Percentiles rank a stretch among this genome's conserved stretches.
Conservation (phyloP, 2,329 filamentous ascomycete genomes). For the Cytospora chrysosperma region DNA sequence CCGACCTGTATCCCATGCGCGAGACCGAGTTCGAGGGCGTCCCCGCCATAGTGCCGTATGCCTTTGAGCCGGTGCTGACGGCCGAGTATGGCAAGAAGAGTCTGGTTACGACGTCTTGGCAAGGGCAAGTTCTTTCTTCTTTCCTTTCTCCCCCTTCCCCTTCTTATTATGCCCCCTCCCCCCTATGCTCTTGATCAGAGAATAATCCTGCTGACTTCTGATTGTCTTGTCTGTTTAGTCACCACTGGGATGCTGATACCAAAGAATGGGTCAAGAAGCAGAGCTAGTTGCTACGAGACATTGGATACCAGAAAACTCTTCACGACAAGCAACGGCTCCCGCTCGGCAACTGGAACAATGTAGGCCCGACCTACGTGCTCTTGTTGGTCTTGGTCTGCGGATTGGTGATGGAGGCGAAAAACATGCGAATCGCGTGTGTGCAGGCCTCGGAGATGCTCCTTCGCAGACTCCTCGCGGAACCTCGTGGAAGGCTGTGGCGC, state of each 20-base stretch:
- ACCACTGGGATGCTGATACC: conserved; percentile 56
- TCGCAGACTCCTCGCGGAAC: not conserved
- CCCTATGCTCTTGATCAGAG: not conserved
- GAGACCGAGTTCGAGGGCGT: conserved; percentile 74
- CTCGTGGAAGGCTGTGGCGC: no score
- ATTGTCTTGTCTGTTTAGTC: conserved; percentile 41
- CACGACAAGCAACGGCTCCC: not conserved
- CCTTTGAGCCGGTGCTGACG: conserved; percentile 63
- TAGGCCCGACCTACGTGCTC: not conserved
- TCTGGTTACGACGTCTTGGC: conserved; percentile 58
- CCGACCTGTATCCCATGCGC: conserved; percentile 75
- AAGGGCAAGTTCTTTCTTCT: conserved; percentile 50
- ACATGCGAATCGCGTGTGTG: not conserved
- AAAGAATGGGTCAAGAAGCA: conserved; percentile 57
- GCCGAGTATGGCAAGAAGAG: conserved; percentile 66
- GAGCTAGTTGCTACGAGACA: not conserved
- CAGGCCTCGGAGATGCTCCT: not conserved
- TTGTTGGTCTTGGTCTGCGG: not conserved
- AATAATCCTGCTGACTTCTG: conserved; percentile 25
- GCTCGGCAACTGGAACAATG: not conserved
- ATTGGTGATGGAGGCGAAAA: not conserved
- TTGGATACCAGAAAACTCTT: not conserved
- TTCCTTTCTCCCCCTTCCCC: not conserved
- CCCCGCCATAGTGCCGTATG: conserved; percentile 66
- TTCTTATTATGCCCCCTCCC: not conserved